These are phyloP conservation scores for Suillus subalutaceus DNA, from an alignment of 768 basidiomycete species.

Conservation along the genomic window DNA sequence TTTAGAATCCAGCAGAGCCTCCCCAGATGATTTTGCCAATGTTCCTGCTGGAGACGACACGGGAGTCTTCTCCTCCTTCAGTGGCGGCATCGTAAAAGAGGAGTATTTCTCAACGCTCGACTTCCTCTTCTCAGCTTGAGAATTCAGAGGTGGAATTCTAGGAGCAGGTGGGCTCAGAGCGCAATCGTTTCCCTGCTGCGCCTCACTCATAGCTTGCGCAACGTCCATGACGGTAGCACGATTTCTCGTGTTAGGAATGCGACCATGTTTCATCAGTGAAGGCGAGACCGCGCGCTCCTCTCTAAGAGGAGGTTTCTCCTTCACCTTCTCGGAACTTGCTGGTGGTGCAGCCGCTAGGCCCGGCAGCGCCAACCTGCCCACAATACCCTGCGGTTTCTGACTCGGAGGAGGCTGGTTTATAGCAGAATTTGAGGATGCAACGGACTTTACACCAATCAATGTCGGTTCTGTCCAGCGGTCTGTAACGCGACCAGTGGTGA, in stretches of 20 bases:
- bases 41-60: constrained; percentile 56
- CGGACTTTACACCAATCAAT: constrained; percentile 36
- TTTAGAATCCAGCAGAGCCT: constrained; percentile 9
- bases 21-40: constrained; percentile 39
- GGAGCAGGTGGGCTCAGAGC: constrained; percentile 17
- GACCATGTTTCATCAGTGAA: constrained; percentile 47
- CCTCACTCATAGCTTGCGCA: constrained; percentile 59
- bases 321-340: constrained; percentile 19
- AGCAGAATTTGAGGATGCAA: constrained; percentile 8
- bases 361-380: constrained; percentile 46
- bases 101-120: constrained; percentile 73
- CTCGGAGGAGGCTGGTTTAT: constrained; percentile 8
- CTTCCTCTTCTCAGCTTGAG: constrained; percentile 57
- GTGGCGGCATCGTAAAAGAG: constrained; percentile 59
- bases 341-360: constrained; percentile 30
- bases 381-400: constrained; percentile 26
- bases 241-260: constrained; percentile 70
- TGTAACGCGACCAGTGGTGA: constrained; percentile 22
- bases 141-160: constrained; percentile 18
- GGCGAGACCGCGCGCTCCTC: constrained; percentile 22
- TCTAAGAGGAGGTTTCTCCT: constrained; percentile 11
- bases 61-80: constrained; percentile 71
- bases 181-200: constrained; percentile 18
- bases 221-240: constrained; percentile 81
- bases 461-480: constrained; percentile 38